Percentiles rank a stretch among this genome's conserved stretches.
phyloP scores from a whole-genome alignment of 345 rosid genomes.

The Citrus inodora region DNA sequence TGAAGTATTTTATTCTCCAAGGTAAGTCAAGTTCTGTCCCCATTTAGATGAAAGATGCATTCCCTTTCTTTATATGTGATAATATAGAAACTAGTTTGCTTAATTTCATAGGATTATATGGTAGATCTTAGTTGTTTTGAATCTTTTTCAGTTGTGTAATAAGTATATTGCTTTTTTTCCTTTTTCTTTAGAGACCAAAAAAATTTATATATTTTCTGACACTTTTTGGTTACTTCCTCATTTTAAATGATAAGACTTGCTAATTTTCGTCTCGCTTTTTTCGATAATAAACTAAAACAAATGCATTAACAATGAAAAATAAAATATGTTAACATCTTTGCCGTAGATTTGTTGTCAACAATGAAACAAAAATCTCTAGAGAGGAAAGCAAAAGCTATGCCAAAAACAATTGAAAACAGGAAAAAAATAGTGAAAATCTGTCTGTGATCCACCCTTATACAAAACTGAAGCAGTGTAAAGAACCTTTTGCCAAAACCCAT shows the following conservation, averaged over 20 bases:
- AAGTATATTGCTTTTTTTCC: background rate
- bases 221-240: background rate
- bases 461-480: background rate
- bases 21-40: slow-evolving; percentile 12
- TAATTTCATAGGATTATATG: background rate
- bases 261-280: background rate
- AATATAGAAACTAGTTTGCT: background rate
- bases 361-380: background rate
- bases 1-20: slow-evolving; percentile 14
- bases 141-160: background rate
- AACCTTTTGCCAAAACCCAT: background rate
- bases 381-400: background rate
- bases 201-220: no score
- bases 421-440: background rate
- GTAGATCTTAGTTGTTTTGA: background rate
- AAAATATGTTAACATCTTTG: background rate
- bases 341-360: background rate
- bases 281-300: background rate
- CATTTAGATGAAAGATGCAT: background rate
- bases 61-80: background rate
- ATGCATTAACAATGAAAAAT: background rate
- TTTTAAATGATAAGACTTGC: background rate
- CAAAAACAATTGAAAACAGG: background rate
- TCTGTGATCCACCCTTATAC: background rate
- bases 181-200: background rate